These are phyloP conservation scores for Bauhinia variegata DNA, from an alignment of 306 rosid genomes.

Conservation along the genomic window DNA sequence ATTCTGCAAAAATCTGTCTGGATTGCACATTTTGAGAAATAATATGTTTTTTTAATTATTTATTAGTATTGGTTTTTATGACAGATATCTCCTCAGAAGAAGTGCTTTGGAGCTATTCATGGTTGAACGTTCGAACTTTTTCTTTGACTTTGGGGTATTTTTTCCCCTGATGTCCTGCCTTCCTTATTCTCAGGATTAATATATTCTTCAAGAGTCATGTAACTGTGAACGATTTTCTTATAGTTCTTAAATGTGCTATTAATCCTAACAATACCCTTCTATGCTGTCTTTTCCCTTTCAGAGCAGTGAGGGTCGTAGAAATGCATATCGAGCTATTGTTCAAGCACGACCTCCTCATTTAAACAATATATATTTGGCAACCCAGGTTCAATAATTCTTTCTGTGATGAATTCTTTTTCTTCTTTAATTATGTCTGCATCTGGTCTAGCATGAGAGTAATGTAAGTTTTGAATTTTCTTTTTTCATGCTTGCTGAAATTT, in stretches of 20 bases:
- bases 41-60: constrained; percentile 18
- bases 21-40: constrained; percentile 10
- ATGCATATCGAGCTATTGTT: constrained; percentile 93
- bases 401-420: background rate
- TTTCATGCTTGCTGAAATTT: background rate
- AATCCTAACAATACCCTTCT: constrained; percentile 14
- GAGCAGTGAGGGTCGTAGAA: constrained; percentile 85
- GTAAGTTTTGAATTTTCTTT: background rate
- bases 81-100: constrained; percentile 93
- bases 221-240: constrained; percentile 26
- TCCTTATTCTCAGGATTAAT: constrained; percentile 1
- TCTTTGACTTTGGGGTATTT: constrained; percentile 96
- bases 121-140: constrained; percentile 91
- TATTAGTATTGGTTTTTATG: constrained; percentile 27
- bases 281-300: constrained; percentile 40
- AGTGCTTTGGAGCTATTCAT: constrained; percentile 94
- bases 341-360: constrained; percentile 88
- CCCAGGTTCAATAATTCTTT: constrained; percentile 71
- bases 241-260: constrained; percentile 21
- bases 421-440: constrained; percentile 1
- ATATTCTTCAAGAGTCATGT: constrained; percentile 5
- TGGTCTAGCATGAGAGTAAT: constrained; percentile 18
- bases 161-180: too few relatives aligned
- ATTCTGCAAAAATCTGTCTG: constrained; percentile 8
- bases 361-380: constrained; percentile 86